Conservation (phyloP, 1,284 basidiomycete species). For the Phylloporus gajari region DNA sequence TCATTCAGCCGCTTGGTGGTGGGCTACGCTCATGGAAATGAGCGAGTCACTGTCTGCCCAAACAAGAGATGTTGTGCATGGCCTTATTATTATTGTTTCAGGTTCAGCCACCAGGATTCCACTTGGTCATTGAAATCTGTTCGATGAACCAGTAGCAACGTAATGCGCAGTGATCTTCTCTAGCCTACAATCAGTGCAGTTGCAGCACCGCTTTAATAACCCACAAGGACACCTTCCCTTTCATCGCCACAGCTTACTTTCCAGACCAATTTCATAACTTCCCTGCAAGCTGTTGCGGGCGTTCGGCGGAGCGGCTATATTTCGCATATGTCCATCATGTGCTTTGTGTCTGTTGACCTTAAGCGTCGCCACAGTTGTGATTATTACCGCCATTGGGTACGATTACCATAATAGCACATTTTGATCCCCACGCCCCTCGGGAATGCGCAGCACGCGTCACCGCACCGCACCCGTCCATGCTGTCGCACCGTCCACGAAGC, state of each 20-base stretch:
- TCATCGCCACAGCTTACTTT: not conserved
- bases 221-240: not conserved
- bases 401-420: not conserved
- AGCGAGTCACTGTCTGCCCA: no score
- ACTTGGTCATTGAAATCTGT: not conserved
- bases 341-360: not conserved
- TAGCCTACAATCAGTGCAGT: not conserved
- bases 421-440: no score
- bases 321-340: not conserved
- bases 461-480: constrained; percentile 45
- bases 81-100: not conserved
- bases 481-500: constrained; percentile 65
- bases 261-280: not conserved
- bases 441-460: no score
- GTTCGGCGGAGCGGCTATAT: not conserved
- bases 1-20: not conserved
- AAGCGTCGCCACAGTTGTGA: not conserved
- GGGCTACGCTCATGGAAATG: not conserved
- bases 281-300: not conserved
- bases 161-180: not conserved
- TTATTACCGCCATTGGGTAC: not conserved
- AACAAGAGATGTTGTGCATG: not conserved
- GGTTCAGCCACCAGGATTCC: not conserved
- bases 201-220: not conserved
- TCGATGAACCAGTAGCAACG: no score